These are phyloP conservation scores for Murraya paniculata DNA, from an alignment of 345 rosid species.

Conservation along the genomic window DNA sequence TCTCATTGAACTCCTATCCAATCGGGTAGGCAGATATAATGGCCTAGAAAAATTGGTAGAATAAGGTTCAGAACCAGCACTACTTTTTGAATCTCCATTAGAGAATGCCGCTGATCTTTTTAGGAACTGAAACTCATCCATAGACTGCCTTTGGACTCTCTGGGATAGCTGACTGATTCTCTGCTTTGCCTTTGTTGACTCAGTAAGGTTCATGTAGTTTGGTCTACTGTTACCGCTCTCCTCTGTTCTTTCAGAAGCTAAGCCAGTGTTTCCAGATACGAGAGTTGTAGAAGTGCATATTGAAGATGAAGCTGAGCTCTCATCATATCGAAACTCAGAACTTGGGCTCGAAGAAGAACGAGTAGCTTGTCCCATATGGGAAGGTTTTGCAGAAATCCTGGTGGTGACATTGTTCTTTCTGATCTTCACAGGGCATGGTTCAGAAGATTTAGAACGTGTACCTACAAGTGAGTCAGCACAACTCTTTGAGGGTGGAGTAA, in stretches of 20 bases:
- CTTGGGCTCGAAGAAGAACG: conserved; percentile 72
- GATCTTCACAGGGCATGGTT: conserved; percentile 43
- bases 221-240: conserved; percentile 58
- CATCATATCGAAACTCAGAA: conserved; percentile 63
- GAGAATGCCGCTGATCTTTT: conserved; percentile 45
- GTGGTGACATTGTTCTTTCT: conserved; percentile 77
- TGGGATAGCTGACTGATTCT: conserved; percentile 31
- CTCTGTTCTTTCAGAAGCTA: conserved; percentile 49
- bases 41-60: conserved; percentile 47
- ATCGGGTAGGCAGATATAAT: conserved; percentile 36
- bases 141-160: conserved; percentile 67
- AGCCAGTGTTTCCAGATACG: conserved; percentile 50
- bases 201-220: conserved; percentile 80
- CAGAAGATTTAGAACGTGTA: conserved; percentile 45
- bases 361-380: conserved; percentile 36
- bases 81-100: conserved; percentile 39
- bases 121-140: conserved; percentile 89
- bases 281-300: conserved; percentile 73
- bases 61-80: conserved; percentile 43
- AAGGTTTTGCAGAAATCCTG: conserved; percentile 74
- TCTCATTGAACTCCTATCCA: conserved; percentile 33
- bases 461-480: conserved; percentile 23
- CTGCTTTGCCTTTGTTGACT: conserved; percentile 84
- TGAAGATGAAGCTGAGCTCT: conserved; percentile 79
- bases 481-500: conserved; percentile 38